Base-by-base conservation (phyloP, 768 basidiomycete species). In the Tubosaeta sp. region DNA sequence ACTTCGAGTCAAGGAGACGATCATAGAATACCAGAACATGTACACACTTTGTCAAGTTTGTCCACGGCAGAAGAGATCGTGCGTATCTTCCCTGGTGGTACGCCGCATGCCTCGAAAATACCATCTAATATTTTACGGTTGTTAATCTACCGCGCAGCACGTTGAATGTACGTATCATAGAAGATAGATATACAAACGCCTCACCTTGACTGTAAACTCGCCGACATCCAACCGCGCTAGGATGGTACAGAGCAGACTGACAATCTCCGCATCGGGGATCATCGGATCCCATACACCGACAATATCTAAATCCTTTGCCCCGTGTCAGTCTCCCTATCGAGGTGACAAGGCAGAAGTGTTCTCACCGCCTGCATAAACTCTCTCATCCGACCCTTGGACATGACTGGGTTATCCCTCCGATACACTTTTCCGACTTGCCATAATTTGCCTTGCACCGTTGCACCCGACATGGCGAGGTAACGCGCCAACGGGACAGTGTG, bases 381-480 rank as follows among this genome's bases (percentile, higher is more conserved):
- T 52, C 96, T 82, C 94, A 99, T 96, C 24, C 96, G 78, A 0
- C 96, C 96, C 73, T 99, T 99, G 25, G 86, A 87, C 87, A 98
- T 94, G 50, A 94, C 94, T 0, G 96, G 96, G 57, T 86, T 92
- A 70, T 99, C 96, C 64, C 96, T 75, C 55, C 96, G 77, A 70
- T 98, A 99, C 18, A 99, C 96, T 72, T 98, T 99, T n/a, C 94
- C 94, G 45, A 99, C 85, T 69, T 98, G 96, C 86, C 93, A 99
- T 13, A 97, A 68, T 72, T 98, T 98, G 55, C 84, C 74, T 58
- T 84, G 83, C 6, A 79, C 73, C 56, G 77, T 85, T n/a, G 82
- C 83, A n/a, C 91, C 88, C 52, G 83, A 83, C 94, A 99, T 98
- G 24, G 96, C 95, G 16, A 99, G 75, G 69, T 92, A 94, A 29